phyloP scores from a whole-genome alignment of 2,329 filamentous ascomycete genomes.

The Aureobasidium namibiae region DNA sequence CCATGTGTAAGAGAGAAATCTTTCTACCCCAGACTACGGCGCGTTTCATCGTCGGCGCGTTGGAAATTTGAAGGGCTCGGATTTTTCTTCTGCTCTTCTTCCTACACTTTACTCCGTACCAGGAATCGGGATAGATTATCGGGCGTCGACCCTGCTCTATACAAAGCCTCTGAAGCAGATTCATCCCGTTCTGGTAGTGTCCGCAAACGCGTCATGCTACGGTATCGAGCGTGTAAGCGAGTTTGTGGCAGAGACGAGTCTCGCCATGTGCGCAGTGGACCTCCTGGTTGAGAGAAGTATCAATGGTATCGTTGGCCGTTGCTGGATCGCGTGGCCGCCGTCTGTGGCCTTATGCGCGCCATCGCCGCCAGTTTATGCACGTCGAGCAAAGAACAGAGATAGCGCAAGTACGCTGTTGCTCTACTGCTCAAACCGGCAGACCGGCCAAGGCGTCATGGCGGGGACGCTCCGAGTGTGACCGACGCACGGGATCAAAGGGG shows the following conservation, averaged over 20 bases:
- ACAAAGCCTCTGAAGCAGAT: background rate
- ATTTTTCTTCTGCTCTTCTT: conserved; percentile 1
- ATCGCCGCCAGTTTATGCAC: conserved; percentile 6
- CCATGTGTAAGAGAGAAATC: background rate
- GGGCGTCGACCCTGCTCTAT: background rate
- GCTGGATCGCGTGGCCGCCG: conserved; percentile 2
- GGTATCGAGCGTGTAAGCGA: conserved; percentile 1
- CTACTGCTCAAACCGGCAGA: background rate
- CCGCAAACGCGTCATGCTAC: background rate
- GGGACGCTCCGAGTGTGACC: background rate
- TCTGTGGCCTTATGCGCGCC: background rate
- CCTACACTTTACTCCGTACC: background rate
- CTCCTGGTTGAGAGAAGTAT: background rate
- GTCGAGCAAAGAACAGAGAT: background rate
- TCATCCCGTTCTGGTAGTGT: background rate
- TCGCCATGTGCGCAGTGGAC: background rate
- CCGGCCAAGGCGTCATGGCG: background rate
- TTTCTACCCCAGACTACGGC: background rate
- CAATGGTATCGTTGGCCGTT: background rate
- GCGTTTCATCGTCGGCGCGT: background rate
- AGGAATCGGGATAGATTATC: background rate
- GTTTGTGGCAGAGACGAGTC: background rate
- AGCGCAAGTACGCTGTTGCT: conserved; percentile 1
- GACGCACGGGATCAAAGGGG: background rate
- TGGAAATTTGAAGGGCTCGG: conserved; percentile 4